phyloP scores from a whole-genome alignment of 1,284 basidiomycete genomes.

The Ganoderma lucidum region DNA sequence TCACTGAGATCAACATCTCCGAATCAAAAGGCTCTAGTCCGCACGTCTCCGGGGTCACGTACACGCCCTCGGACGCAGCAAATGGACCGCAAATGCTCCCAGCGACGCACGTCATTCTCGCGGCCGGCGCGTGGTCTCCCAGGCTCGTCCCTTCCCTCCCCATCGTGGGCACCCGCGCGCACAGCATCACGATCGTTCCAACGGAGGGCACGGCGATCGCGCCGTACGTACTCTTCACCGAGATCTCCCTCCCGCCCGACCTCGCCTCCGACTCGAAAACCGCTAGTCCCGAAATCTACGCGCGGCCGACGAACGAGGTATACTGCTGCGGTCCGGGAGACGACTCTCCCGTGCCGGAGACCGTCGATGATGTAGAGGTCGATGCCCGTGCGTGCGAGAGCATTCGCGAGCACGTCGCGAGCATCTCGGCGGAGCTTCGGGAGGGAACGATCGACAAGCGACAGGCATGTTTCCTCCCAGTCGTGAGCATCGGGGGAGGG shows the following conservation, averaged over 20 bases:
- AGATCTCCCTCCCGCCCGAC: conserved; percentile 51
- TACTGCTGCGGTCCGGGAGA: conserved; percentile 78
- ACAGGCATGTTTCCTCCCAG: conserved; percentile 78
- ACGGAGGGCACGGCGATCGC: conserved; percentile 52
- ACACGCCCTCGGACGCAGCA: conserved; percentile 41
- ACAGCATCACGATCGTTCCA: conserved; percentile 68
- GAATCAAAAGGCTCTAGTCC: conserved; percentile 34
- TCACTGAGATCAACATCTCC: conserved; percentile 49
- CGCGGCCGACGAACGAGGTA: conserved; percentile 71
- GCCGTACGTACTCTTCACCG: conserved; percentile 74
- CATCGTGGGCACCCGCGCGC: conserved; percentile 66
- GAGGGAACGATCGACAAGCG: conserved; percentile 56
- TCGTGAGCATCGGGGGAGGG: conserved; percentile 55
- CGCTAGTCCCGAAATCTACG: conserved; percentile 72
- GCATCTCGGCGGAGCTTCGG: conserved; percentile 63
- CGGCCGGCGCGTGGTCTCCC: conserved; percentile 91
- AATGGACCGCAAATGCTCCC: conserved; percentile 45
- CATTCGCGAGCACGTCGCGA: conserved; percentile 59
- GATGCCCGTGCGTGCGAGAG: conserved; percentile 61
- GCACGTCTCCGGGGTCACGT: conserved; percentile 62
- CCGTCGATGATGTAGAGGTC: conserved; percentile 68
- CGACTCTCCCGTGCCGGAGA: conserved; percentile 60
- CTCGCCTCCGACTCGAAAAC: conserved; percentile 15
- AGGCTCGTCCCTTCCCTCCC: conserved; percentile 58
- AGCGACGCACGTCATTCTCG: conserved; percentile 76